These are phyloP conservation scores for Umbelopsis isabellina DNA, from an alignment of 192 early-diverging fungal genomes.

Conservation along the genomic window DNA sequence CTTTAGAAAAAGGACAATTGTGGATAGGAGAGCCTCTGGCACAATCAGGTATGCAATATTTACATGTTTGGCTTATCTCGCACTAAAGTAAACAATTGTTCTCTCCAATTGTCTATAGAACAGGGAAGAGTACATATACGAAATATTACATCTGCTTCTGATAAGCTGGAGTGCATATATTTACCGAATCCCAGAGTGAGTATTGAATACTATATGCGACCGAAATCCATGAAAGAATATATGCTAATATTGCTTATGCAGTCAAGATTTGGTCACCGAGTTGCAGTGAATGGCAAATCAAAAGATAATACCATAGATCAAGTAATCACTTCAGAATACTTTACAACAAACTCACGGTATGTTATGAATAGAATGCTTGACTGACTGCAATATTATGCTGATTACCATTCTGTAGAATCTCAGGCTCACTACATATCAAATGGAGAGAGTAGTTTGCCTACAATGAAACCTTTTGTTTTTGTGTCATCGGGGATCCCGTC, in stretches of 20 bases:
- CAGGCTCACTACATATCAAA: background rate
- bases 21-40: conserved; percentile 46
- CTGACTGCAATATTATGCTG: background rate
- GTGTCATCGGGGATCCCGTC: too few species aligned
- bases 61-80: background rate
- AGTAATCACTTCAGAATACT: conserved; percentile 9
- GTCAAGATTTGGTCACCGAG: conserved; percentile 6
- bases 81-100: background rate
- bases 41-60: conserved; percentile 24
- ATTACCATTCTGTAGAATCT: background rate
- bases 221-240: background rate
- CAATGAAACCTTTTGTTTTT: too few species aligned
- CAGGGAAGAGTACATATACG: conserved; percentile 34
- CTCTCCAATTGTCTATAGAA: conserved; percentile 14
- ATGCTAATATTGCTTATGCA: background rate
- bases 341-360: background rate
- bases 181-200: background rate
- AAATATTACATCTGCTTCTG: conserved; percentile 1
- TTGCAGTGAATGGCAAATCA: background rate
- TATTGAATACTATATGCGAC: background rate
- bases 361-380: background rate
- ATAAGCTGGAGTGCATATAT: conserved; percentile 12
- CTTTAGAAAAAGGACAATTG: background rate
- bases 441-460: background rate
- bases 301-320: background rate